Conservation (phyloP, 208 protist genomes). For the Leishmania turanica region DNA sequence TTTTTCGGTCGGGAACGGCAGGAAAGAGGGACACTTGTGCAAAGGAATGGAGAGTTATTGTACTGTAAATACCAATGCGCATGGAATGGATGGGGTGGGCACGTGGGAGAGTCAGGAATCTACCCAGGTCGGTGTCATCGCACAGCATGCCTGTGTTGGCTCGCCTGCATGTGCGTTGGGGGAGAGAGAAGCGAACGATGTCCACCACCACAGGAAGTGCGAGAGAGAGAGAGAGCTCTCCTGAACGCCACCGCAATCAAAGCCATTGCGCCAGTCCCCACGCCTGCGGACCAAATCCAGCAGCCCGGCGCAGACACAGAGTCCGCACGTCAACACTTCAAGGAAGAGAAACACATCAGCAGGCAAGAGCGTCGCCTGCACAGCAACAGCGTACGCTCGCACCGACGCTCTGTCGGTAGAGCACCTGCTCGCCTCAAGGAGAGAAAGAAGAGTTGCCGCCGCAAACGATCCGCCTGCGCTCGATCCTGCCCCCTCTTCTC, state of each 20-base stretch:
- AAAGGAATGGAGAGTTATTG: background rate
- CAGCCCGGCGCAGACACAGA: background rate
- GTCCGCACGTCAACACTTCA: background rate
- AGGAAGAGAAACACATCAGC: background rate
- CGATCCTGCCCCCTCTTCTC: background rate
- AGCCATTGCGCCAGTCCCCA: background rate
- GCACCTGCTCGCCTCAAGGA: background rate
- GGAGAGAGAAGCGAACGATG: background rate
- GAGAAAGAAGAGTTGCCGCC: background rate
- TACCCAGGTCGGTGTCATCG: background rate
- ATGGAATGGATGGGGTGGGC: background rate
- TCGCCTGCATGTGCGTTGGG: background rate
- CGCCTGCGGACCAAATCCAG: background rate
- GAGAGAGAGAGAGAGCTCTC: background rate
- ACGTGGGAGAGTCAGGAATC: background rate
- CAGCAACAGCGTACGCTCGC: background rate
- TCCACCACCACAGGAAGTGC: background rate
- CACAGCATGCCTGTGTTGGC: background rate
- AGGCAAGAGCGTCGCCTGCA: constrained; percentile 10
- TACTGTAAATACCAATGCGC: background rate
- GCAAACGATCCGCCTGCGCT: background rate
- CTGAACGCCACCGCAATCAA: background rate
- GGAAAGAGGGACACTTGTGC: background rate
- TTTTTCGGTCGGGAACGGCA: background rate
- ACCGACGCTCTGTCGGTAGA: background rate